Evolutionary conservation across 805 yeast genomes (phyloP), one percentile per base, ranked within the genome.

Genomic region (Candida easanensis): DNA sequence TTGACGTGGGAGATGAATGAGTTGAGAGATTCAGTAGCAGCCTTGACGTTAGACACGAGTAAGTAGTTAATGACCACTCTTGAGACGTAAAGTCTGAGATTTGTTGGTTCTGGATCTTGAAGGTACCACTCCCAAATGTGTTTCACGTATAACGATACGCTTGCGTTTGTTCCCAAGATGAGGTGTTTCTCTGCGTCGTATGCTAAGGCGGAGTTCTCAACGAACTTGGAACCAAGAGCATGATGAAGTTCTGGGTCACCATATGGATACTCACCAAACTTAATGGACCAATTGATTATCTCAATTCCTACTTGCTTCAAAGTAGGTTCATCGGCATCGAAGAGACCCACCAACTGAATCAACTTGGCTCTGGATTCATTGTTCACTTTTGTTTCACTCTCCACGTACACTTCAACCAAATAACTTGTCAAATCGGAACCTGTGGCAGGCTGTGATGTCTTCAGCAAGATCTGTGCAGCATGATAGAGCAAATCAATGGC

Each of bases 201-300:
- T 27, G 73, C 74, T 44, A 73, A 56, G 38, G 74, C 77, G 17
- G 68, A 69, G 28, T 59, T 52, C 23, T 68, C 69, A 39, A 79
- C 64, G 38, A 88, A 69, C 58, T 86, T 80, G 27, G 71, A 63
- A 3, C 96, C 97, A 46, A 88, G 71, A 10, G 82, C 72, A 51
- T 82, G 82, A 58, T 88, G 88, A 43, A 93, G 68, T 35, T 78
- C 80, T 6, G 84, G 75, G 57, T 88, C 96, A 4, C 96, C 97
- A 49, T 76, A 75, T 42, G 75, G 75, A 41, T 65, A 68, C 0
- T 68, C 69, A 4, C 79, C 69, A 41, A 61, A 64, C 47, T 71
- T 72, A 35, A 65, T 63, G 0, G 90, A 72, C 89, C 96, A 91
- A 41, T 74, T 73, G 39, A 79, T 69, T 41, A 81, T 70, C 41